A percentile compares a stretch with the other conserved stretches of the same genome.
phyloP scores from a whole-genome alignment of 106 monocot species.

The Hemerocallis citrina region DNA sequence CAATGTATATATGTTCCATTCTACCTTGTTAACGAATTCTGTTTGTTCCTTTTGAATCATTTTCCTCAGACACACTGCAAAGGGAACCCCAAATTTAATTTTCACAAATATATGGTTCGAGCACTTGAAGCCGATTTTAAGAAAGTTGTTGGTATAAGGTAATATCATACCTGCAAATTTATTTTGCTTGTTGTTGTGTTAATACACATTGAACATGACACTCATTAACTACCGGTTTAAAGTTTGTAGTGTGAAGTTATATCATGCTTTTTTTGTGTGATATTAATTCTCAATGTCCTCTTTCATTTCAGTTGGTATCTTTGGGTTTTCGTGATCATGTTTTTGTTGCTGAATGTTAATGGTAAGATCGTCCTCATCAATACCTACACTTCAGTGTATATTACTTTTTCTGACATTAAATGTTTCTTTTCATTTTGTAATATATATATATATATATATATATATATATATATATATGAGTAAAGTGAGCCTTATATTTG shows the following conservation, averaged over 20 bases:
- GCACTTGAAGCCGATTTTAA: constrained; percentile 63
- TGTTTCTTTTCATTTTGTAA: too few species aligned
- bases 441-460: too few species aligned
- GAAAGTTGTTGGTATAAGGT: constrained; percentile 71
- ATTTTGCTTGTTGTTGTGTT: neutral
- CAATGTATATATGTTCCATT: constrained; percentile 1
- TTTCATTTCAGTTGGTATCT: constrained; percentile 73
- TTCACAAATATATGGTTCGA: constrained; percentile 59
- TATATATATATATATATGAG: too few species aligned
- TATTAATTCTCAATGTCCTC: neutral
- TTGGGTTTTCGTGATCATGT: constrained; percentile 72
- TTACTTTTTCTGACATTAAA: too few species aligned
- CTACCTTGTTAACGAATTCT: neutral
- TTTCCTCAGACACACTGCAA: constrained; percentile 38
- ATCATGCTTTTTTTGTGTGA: neutral
- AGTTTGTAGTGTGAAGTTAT: neutral
- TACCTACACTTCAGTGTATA: too few species aligned
- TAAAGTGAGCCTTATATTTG: too few species aligned
- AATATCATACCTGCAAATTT: neutral
- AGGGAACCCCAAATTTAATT: constrained; percentile 50
- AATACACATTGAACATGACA: neutral
- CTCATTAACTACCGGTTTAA: neutral
- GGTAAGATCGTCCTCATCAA: constrained; percentile 28
- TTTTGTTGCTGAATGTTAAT: constrained; percentile 67
- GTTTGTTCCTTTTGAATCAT: neutral